Evolutionary conservation across 2,329 filamentous ascomycete genomes (phyloP).

Genomic region (Ophiostoma fasciatum): DNA sequence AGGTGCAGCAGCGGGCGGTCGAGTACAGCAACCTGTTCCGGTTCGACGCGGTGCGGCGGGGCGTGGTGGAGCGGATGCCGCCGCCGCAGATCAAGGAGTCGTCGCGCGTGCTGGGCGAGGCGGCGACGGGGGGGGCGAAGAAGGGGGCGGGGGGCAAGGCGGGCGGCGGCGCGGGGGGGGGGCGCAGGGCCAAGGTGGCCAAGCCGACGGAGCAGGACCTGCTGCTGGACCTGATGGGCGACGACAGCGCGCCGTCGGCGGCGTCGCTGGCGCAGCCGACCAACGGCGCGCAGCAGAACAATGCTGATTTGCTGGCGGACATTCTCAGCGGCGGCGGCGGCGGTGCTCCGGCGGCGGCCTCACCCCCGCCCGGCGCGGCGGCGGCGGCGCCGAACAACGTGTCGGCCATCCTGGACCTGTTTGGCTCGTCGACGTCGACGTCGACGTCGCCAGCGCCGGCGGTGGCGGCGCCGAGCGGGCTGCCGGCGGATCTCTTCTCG

Average conservation of each 20-base stretch:
- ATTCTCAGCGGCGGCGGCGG: conserved; percentile 71
- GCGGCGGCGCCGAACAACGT: conserved; percentile 41
- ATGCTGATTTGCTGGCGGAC: conserved; percentile 77
- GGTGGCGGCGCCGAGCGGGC: conserved; percentile 19
- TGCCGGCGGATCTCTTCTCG: conserved; percentile 34
- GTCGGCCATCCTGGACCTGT: conserved; percentile 82
- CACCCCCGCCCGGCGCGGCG: conserved; percentile 31
- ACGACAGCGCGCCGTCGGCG: conserved; percentile 46
- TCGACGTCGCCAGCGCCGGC: conserved; percentile 26
- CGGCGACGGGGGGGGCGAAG: conserved; percentile 29
- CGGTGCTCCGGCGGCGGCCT: conserved; percentile 23
- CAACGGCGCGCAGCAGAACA: conserved; percentile 52
- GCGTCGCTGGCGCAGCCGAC: conserved; percentile 33
- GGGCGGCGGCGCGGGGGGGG: conserved; percentile 53
- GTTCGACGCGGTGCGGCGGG: conserved; percentile 72
- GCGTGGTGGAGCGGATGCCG: conserved; percentile 95
- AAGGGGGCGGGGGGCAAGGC: conserved; percentile 46
- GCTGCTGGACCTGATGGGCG: conserved; percentile 83
- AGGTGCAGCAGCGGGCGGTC: conserved; percentile 89
- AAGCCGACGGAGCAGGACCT: conserved; percentile 87
- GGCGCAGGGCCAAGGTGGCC: conserved; percentile 59
- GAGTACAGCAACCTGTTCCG: conserved; percentile 93
- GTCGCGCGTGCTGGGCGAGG: conserved; percentile 75
- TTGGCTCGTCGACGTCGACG: conserved; percentile 29
- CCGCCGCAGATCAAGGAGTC: conserved; percentile 93